A percentile compares a stretch with the other conserved stretches of the same genome.
Conservation (phyloP, 2,329 filamentous ascomycete species). For the Bipolaris zeicola region DNA sequence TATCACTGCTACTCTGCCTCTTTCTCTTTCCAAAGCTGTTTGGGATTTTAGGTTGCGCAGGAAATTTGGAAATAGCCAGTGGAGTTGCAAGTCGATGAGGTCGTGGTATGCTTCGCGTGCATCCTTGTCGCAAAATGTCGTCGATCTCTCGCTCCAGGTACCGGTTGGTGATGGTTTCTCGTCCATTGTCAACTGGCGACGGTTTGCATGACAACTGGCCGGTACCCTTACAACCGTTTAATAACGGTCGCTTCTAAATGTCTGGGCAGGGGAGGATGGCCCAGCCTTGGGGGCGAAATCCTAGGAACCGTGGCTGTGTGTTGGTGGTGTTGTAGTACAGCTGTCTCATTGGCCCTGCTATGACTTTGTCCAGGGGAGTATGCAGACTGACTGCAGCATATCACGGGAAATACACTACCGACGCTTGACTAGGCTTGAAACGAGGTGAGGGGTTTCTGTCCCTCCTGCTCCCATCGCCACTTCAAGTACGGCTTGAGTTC, state of each 20-base stretch:
- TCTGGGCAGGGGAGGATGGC: background rate
- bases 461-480: constrained; percentile 89
- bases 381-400: background rate
- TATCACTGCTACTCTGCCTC: constrained; percentile 5
- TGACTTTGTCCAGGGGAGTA: background rate
- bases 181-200: background rate
- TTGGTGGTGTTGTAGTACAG: background rate
- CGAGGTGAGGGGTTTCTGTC: background rate
- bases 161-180: background rate
- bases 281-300: background rate
- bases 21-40: constrained; percentile 4
- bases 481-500: constrained; percentile 84
- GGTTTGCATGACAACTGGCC: background rate
- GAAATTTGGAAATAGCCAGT: constrained; percentile 2
- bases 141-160: constrained; percentile 1
- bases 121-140: constrained; percentile 8
- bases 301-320: background rate
- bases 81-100: constrained; percentile 2
- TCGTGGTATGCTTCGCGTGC: constrained; percentile 2
- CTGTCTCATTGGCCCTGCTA: background rate
- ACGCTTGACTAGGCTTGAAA: background rate
- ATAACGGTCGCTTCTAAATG: background rate
- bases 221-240: background rate
- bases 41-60: constrained; percentile 2
- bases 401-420: background rate